phyloP scores from a whole-genome alignment of 2,329 filamentous ascomycete genomes.

The Hymenoscyphus salicellus region DNA sequence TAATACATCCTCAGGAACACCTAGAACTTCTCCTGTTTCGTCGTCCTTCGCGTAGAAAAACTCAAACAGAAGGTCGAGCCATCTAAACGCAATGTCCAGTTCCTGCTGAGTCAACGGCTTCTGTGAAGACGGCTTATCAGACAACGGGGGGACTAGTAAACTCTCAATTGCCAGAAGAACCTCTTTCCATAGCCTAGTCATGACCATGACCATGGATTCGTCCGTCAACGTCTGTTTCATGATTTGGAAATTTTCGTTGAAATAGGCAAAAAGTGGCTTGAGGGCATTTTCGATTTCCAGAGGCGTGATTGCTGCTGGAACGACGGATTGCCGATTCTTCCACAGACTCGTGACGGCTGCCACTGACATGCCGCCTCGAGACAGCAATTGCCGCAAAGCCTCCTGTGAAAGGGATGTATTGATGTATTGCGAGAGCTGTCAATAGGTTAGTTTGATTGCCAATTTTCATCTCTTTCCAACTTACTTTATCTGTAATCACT shows the following conservation, averaged over 20 bases:
- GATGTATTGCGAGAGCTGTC: slow-evolving; percentile 87
- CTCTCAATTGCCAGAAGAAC: slow-evolving; percentile 87
- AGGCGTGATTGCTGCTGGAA: slow-evolving; percentile 57
- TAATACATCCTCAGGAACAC: slow-evolving; percentile 84
- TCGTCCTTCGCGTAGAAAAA: slow-evolving; percentile 96
- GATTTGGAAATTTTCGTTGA: slow-evolving; percentile 97
- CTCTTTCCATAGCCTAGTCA: slow-evolving; percentile 98
- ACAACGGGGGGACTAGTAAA: slow-evolving; percentile 86
- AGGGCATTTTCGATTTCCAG: slow-evolving; percentile 78
- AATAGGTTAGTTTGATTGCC: slow-evolving; percentile 10
- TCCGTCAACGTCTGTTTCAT: slow-evolving; percentile 97
- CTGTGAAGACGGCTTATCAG: slow-evolving; percentile 88
- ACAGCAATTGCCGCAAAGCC: slow-evolving; percentile 71
- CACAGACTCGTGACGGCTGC: slow-evolving; percentile 70
- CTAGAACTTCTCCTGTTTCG: slow-evolving; percentile 74
- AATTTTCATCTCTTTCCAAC: slow-evolving; percentile 8
- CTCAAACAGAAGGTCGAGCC: slow-evolving; percentile 83
- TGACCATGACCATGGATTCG: slow-evolving; percentile 96
- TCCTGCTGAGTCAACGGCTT: slow-evolving; percentile 81
- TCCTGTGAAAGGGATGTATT: slow-evolving; percentile 82
- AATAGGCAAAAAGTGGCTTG: slow-evolving; percentile 84
- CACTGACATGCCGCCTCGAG: slow-evolving; percentile 62
- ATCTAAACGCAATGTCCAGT: slow-evolving; percentile 90
- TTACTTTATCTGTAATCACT: slow-evolving; percentile 94
- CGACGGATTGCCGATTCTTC: slow-evolving; percentile 57